Conservation (phyloP, 306 rosid genomes). For the Leucaena leucocephala region DNA sequence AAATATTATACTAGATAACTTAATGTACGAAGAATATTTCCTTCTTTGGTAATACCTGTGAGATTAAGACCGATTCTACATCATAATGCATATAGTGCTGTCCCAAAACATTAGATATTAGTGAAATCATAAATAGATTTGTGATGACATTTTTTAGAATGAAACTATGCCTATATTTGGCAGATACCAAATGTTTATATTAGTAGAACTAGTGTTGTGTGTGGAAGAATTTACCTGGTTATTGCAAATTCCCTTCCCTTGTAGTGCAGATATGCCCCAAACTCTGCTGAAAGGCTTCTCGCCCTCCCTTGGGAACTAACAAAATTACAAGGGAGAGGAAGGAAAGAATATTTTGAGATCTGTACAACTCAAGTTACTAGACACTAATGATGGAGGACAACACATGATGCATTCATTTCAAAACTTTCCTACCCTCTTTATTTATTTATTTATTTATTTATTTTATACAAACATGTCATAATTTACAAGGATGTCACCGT, state of each 20-base stretch:
- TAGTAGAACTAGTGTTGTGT: background rate
- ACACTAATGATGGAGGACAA: slow-evolving; percentile 34
- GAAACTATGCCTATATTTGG: background rate
- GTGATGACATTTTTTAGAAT: background rate
- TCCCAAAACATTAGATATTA: too few species aligned
- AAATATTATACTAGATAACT: too few species aligned
- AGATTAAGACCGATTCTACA: too few species aligned
- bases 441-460: slow-evolving; percentile 7
- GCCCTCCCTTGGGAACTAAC: slow-evolving; percentile 28
- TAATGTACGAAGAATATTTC: too few species aligned
- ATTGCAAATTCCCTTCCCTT: slow-evolving; percentile 9
- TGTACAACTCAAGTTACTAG: slow-evolving; percentile 47
- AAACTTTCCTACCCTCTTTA: slow-evolving; percentile 59
- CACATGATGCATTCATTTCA: slow-evolving; percentile 52
- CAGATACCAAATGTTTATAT: background rate
- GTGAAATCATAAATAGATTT: too few species aligned
- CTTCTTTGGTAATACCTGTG: too few species aligned
- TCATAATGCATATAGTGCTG: too few species aligned
- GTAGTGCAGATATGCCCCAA: slow-evolving; percentile 16
- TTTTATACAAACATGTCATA: slow-evolving; percentile 50
- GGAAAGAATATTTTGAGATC: slow-evolving; percentile 24
- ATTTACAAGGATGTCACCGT: slow-evolving; percentile 53
- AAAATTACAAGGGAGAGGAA: background rate
- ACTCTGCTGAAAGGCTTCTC: slow-evolving; percentile 11
- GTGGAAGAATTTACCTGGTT: background rate